A percentile compares a stretch with the other conserved stretches of the same genome.
phyloP scores from a whole-genome alignment of 1,284 basidiomycete species.

The Moesziomyces sp. region DNA sequence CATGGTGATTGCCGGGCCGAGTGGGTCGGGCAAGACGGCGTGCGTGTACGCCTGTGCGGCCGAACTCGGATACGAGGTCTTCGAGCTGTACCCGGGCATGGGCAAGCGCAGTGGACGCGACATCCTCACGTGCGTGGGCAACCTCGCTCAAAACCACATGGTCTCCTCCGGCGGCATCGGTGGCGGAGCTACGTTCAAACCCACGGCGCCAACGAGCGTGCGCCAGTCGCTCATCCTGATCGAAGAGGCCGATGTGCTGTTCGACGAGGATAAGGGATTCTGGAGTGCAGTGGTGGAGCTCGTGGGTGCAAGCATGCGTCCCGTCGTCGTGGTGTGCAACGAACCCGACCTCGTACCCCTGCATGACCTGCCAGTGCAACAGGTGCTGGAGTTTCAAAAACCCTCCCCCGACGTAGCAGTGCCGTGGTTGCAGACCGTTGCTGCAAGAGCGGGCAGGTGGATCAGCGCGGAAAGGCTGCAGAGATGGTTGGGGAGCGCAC shows the following conservation, averaged over 20 bases:
- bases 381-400: slow-evolving; percentile 43
- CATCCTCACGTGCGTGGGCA: slow-evolving; percentile 84
- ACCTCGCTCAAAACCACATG: slow-evolving; percentile 83
- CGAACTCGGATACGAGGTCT: slow-evolving; percentile 91
- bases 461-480: not conserved
- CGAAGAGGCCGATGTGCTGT: slow-evolving; percentile 97
- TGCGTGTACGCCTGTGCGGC: slow-evolving; percentile 64
- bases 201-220: slow-evolving; percentile 54
- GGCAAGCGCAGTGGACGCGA: slow-evolving; percentile 80
- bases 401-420: slow-evolving; percentile 53
- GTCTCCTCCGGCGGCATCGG: slow-evolving; percentile 55
- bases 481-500: not conserved
- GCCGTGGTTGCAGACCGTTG: slow-evolving; percentile 48
- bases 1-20: slow-evolving; percentile 78
- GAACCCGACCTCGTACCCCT: slow-evolving; percentile 45
- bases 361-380: slow-evolving; percentile 50
- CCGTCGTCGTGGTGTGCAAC: slow-evolving; percentile 63
- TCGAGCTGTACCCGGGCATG: slow-evolving; percentile 96
- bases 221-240: slow-evolving; percentile 89
- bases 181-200: slow-evolving; percentile 41
- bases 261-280: slow-evolving; percentile 87
- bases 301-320: slow-evolving; percentile 54
- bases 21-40: slow-evolving; percentile 62
- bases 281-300: slow-evolving; percentile 77
- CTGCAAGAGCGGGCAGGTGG: slow-evolving; percentile 5